A percentile compares a stretch with the other conserved stretches of the same genome.
phyloP scores from a whole-genome alignment of 305 asterid species.

The Petunia hybrid region DNA sequence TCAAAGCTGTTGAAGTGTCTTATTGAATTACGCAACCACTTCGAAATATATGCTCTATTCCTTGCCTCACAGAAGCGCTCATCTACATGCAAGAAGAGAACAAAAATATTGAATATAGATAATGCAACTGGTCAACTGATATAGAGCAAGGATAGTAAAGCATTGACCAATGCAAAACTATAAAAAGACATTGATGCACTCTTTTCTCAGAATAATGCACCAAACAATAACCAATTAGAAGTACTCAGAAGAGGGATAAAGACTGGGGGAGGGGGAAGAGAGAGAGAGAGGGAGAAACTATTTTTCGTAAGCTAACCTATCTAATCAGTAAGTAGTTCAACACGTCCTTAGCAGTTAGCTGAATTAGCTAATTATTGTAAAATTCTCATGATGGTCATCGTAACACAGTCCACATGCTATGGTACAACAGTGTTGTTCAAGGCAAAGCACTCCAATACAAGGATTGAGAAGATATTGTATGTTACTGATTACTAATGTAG shows the following conservation, averaged over 20 bases:
- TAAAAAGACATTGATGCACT: constrained; percentile 2
- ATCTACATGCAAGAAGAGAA: constrained; percentile 59
- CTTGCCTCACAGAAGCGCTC: constrained; percentile 86
- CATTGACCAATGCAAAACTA: constrained; percentile 10
- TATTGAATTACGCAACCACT: constrained; percentile 94
- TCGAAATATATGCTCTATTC: constrained; percentile 79
- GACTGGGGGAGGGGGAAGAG: background rate
- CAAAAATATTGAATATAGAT: constrained; percentile 25
- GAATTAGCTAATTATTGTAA: too few species aligned
- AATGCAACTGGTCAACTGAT: background rate
- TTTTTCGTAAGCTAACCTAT: too few species aligned
- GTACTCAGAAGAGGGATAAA: background rate
- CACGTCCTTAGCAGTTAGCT: too few species aligned
- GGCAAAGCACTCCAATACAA: too few species aligned
- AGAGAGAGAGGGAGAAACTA: too few species aligned
- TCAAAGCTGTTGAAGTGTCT: constrained; percentile 68
- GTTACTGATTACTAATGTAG: too few species aligned
- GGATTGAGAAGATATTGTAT: too few species aligned
- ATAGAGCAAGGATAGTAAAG: constrained; percentile 13
- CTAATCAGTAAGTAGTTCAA: too few species aligned
- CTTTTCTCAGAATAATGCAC: constrained; percentile 8
- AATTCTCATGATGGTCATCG: too few species aligned
- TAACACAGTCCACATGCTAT: too few species aligned
- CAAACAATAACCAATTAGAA: constrained; percentile 4
- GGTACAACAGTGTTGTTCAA: too few species aligned